These are phyloP conservation scores for Stemphylium lycopersici DNA, from an alignment of 2,329 filamentous ascomycete genomes.

Conservation along the genomic window DNA sequence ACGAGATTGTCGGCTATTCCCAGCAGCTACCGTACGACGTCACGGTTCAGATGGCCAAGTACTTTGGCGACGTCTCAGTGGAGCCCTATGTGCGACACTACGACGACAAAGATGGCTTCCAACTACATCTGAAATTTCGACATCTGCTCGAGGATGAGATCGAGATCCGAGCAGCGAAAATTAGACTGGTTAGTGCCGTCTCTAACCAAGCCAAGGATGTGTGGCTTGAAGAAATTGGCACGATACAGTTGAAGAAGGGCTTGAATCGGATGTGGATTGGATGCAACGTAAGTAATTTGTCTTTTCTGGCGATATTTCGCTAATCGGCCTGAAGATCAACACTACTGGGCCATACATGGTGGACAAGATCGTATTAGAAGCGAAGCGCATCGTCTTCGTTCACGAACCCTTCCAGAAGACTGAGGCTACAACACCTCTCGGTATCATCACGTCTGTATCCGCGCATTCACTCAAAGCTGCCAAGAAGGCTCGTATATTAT, in stretches of 20 bases:
- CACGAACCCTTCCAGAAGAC: constrained; percentile 66
- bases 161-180: constrained; percentile 66
- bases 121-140: constrained; percentile 69
- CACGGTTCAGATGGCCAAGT: constrained; percentile 70
- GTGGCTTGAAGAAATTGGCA: constrained; percentile 61
- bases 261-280: constrained; percentile 59
- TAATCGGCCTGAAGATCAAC: constrained; percentile 58
- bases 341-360: constrained; percentile 77
- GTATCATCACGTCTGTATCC: constrained; percentile 54
- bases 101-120: constrained; percentile 75
- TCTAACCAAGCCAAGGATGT: constrained; percentile 69
- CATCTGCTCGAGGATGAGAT: constrained; percentile 77
- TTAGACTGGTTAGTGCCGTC: constrained; percentile 66
- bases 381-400: constrained; percentile 68
- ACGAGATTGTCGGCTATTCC: constrained; percentile 56
- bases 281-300: constrained; percentile 46
- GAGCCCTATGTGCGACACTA: constrained; percentile 73
- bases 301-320: constrained; percentile 3
- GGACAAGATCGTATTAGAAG: constrained; percentile 70
- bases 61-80: constrained; percentile 74
- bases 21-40: constrained; percentile 64
- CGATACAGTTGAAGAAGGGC: constrained; percentile 61
- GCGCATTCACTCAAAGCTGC: constrained; percentile 41
- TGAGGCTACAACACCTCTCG: constrained; percentile 54
- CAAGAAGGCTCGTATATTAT: constrained; percentile 65